phyloP scores from a whole-genome alignment of 768 basidiomycete species.

The Leccinum variicolor region DNA sequence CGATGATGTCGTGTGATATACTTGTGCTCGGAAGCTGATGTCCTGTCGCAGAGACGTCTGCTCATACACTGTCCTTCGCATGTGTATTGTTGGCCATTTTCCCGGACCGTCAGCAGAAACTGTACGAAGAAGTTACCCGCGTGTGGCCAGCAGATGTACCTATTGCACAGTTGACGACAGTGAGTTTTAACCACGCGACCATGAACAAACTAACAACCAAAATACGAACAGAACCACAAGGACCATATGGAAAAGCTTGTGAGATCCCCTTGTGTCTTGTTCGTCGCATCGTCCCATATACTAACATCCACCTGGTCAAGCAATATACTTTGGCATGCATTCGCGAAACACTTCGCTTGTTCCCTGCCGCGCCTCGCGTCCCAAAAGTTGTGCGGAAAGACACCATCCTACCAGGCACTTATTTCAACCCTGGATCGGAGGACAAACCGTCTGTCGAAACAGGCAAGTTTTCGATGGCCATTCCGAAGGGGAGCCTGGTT shows the following conservation, averaged over 20 bases:
- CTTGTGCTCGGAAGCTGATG: conserved; percentile 2
- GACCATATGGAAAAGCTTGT: conserved; percentile 38
- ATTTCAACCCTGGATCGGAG: conserved; percentile 30
- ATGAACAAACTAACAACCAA: background rate
- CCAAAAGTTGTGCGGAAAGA: conserved; percentile 35
- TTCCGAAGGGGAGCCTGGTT: conserved; percentile 39
- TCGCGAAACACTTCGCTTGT: conserved; percentile 45
- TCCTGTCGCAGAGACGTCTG: conserved; percentile 41
- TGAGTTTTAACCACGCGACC: conserved; percentile 16
- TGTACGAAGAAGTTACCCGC: conserved; percentile 39
- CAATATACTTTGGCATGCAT: conserved; percentile 42
- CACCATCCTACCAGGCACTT: conserved; percentile 31
- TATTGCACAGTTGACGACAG: conserved; percentile 22
- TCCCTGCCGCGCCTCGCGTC: conserved; percentile 37
- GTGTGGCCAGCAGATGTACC: conserved; percentile 40
- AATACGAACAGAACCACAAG: conserved; percentile 35
- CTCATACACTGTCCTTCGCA: conserved; percentile 43
- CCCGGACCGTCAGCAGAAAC: conserved; percentile 45
- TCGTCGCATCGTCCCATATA: background rate
- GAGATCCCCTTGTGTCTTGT: background rate
- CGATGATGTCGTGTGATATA: background rate
- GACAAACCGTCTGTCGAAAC: conserved; percentile 17
- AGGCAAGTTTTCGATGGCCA: conserved; percentile 30
- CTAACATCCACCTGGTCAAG: conserved; percentile 21
- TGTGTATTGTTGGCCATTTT: conserved; percentile 45